Evolutionary conservation across 352 stramenopile species (phyloP), one percentile per base, ranked within the genome.

Genomic region (Globisporangium spiculum): DNA sequence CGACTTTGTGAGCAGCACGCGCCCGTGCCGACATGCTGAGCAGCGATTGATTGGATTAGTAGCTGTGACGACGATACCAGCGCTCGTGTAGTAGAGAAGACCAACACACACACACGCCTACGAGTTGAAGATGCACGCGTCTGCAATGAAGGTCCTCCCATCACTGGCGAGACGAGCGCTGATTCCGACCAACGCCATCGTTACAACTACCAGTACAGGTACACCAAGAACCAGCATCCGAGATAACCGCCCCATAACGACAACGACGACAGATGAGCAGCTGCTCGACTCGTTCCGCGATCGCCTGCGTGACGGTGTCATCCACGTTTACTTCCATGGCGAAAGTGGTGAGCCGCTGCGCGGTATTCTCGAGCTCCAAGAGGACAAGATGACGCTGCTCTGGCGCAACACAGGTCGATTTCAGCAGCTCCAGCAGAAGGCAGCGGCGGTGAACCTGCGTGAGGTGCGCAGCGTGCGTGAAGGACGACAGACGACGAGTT

Each of bases 401-500:
- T 96, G 88, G 88, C 70, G 63, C 32, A 85, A 81, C 48, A 76
- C 58, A 22, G 79, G 69, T 52, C 65, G 76, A 54, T 69, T 81
- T 48, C 73, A 60, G 7, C 70, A 69, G 60, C 77, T 66, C 1
- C 77, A 79, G 66, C 71, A 65, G 58, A 73, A 38, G 55, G 22
- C 9, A 18, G 77, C 75, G 0, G 66, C 67, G 2, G 77, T 91
- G 26, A 64, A 75, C 6, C 50, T 93, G 1, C 76, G 68, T 8
- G 78, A 89, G n/a, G 80, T 92, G 5, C 75, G 74, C 54, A 83
- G 76, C 41, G 80, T 96, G 46, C 76, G 86, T 16, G 79, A 80
- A 6, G 88, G 88, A 14, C 78, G 86, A 0, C 88, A 96, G 61
- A 93, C 81, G 16, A 88, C 81, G 7, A 96, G 91, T 32, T 86